phyloP scores from a whole-genome alignment of 2,329 filamentous ascomycete species.

The Coniochaeta sp. region DNA sequence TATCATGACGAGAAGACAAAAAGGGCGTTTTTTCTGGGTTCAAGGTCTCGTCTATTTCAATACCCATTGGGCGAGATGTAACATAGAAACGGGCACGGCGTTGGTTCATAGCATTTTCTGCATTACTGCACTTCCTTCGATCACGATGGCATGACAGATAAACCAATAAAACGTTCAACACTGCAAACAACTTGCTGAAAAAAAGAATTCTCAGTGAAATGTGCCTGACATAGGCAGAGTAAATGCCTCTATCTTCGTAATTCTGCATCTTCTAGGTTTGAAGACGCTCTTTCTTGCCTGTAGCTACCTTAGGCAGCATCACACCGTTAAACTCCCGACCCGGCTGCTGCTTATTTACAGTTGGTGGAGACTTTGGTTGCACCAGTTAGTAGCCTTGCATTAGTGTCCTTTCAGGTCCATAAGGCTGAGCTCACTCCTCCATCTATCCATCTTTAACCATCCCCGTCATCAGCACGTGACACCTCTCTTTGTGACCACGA shows the following conservation, averaged over 20 bases:
- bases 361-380: too few species aligned
- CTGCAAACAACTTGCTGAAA: neutral
- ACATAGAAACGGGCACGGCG: neutral
- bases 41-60: neutral
- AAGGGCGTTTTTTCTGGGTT: neutral
- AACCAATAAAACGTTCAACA: neutral
- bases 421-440: conserved; percentile 5
- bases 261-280: too few species aligned
- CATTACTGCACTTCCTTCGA: neutral
- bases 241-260: too few species aligned
- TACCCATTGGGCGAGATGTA: neutral
- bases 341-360: too few species aligned
- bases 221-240: neutral
- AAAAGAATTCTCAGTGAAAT: neutral
- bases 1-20: conserved; percentile 2
- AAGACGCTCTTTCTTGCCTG: too few species aligned
- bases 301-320: neutral
- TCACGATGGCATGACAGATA: neutral
- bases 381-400: conserved; percentile 1
- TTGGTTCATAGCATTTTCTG: neutral
- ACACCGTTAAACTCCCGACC: too few species aligned
- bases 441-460: neutral
- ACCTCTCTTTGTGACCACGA: conserved; percentile 9
- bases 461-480: neutral
- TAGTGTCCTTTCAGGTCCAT: neutral